Percentiles rank a stretch among this genome's conserved stretches.
Evolutionary conservation across 176 grass and related monocot genomes (phyloP).

Genomic region (Eleusine coracana): DNA sequence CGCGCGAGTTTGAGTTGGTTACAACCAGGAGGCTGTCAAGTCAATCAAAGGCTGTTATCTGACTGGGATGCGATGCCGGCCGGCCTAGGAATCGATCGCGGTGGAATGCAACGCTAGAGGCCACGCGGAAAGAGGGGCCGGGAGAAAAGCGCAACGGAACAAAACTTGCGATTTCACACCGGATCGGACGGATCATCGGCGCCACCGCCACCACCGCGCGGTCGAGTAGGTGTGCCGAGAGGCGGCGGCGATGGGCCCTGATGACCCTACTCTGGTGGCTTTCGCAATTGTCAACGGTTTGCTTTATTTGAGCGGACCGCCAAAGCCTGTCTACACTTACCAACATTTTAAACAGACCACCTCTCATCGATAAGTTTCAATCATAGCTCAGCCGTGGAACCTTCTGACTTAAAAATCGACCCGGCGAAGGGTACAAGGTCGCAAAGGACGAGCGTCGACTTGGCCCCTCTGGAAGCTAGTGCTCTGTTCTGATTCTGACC

Average conservation of each 20-base stretch:
- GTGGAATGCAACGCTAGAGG: slow-evolving; percentile 2
- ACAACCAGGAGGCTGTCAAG: neutral
- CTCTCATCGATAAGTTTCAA: neutral
- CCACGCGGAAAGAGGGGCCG: slow-evolving; percentile 11
- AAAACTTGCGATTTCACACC: slow-evolving; percentile 37
- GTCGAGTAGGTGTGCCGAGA: neutral
- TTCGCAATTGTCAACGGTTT: slow-evolving; percentile 6
- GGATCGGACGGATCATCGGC: neutral
- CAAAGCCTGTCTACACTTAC: neutral
- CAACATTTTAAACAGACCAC: neutral
- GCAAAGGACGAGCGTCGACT: neutral
- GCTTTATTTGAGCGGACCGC: neutral
- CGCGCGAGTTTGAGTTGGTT: slow-evolving; percentile 38
- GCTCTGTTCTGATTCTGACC: slow-evolving; percentile 1
- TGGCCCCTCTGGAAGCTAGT: neutral
- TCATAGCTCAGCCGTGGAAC: neutral
- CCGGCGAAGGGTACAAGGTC: neutral
- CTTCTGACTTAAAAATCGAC: neutral
- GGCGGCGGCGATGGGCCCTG: neutral
- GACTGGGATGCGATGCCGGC: neutral
- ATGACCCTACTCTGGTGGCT: no score
- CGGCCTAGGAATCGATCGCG: neutral
- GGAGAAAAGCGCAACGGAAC: neutral
- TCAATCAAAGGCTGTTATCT: neutral
- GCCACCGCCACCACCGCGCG: neutral